Percentiles rank a stretch among this genome's conserved stretches.
Conservation (phyloP, 208 protist species). For the Leishmania martiniquensis region DNA sequence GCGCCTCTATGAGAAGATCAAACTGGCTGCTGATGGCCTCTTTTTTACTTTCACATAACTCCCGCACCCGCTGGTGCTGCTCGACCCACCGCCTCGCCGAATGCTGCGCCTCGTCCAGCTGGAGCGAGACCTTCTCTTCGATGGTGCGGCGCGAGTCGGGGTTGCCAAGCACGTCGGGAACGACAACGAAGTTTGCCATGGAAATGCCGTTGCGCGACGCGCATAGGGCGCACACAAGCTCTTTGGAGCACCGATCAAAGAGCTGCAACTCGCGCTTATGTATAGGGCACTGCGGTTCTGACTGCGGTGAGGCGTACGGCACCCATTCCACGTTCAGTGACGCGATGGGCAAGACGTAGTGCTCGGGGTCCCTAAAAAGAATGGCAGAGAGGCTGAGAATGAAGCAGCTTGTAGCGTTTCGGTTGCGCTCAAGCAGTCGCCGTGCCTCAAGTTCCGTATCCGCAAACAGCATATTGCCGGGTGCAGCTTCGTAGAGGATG, state of each 20-base stretch:
- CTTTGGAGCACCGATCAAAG: constrained; percentile 78
- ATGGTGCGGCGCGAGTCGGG: constrained; percentile 65
- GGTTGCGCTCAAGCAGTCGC: constrained; percentile 52
- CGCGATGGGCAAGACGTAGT: constrained; percentile 71
- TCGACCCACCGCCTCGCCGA: constrained; percentile 63
- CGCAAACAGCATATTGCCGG: constrained; percentile 88
- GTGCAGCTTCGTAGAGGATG: constrained; percentile 82
- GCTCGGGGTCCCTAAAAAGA: constrained; percentile 66
- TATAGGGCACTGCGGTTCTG: constrained; percentile 78
- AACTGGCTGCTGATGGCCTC: constrained; percentile 78
- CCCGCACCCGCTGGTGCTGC: constrained; percentile 77
- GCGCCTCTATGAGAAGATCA: constrained; percentile 66
- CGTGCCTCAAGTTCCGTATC: constrained; percentile 72
- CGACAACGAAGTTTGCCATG: constrained; percentile 59
- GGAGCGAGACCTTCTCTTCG: constrained; percentile 53
- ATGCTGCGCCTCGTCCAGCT: constrained; percentile 61
- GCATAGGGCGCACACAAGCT: constrained; percentile 82
- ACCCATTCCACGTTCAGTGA: constrained; percentile 76
- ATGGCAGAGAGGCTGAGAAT: constrained; percentile 69
- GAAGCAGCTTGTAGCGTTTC: constrained; percentile 72
- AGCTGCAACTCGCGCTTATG: constrained; percentile 82
- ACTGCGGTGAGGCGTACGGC: constrained; percentile 59
- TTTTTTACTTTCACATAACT: constrained; percentile 68
- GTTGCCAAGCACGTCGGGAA: constrained; percentile 76
- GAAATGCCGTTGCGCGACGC: constrained; percentile 42